Percentiles rank a stretch among this genome's conserved stretches.
Evolutionary conservation across 1,284 basidiomycete genomes (phyloP).

Genomic region (Calocybe gambosa): DNA sequence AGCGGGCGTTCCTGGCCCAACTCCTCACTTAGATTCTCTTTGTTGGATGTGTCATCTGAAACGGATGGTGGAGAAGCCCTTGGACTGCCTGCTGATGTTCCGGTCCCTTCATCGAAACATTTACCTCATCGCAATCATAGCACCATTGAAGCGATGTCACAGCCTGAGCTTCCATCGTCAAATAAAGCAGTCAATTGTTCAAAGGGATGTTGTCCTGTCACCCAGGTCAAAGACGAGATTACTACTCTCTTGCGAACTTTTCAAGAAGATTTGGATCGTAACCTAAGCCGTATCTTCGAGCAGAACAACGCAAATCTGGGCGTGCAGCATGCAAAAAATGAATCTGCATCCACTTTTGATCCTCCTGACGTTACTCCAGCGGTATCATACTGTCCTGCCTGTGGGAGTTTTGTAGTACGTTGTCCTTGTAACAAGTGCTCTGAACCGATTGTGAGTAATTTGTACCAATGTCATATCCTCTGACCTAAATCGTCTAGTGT

Average conservation of each 20-base stretch:
- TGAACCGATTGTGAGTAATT: constrained; percentile 24
- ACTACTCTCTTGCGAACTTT: constrained; percentile 51
- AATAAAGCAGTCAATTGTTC: constrained; percentile 15
- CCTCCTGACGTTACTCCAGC: background rate
- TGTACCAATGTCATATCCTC: background rate
- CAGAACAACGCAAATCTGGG: constrained; percentile 1
- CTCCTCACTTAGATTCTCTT: constrained; percentile 55
- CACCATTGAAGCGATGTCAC: background rate
- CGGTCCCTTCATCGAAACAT: constrained; percentile 24
- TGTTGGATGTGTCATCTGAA: constrained; percentile 42
- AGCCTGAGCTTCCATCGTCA: constrained; percentile 12
- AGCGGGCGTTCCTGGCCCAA: constrained; percentile 44
- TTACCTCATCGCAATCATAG: constrained; percentile 17
- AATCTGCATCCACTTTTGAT: background rate
- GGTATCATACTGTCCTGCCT: constrained; percentile 32
- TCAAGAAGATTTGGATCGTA: constrained; percentile 48
- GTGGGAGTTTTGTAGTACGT: constrained; percentile 27
- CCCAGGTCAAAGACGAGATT: constrained; percentile 49
- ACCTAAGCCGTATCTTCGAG: constrained; percentile 43
- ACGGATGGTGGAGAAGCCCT: constrained; percentile 2
- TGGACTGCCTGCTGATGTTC: constrained; percentile 16
- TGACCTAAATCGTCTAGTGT: constrained; percentile 22
- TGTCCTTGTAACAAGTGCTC: constrained; percentile 35
- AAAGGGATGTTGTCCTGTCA: constrained; percentile 43
- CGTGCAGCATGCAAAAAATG: background rate